phyloP scores from a whole-genome alignment of 163 green algal species.

The Scenedesmus sp. region DNA sequence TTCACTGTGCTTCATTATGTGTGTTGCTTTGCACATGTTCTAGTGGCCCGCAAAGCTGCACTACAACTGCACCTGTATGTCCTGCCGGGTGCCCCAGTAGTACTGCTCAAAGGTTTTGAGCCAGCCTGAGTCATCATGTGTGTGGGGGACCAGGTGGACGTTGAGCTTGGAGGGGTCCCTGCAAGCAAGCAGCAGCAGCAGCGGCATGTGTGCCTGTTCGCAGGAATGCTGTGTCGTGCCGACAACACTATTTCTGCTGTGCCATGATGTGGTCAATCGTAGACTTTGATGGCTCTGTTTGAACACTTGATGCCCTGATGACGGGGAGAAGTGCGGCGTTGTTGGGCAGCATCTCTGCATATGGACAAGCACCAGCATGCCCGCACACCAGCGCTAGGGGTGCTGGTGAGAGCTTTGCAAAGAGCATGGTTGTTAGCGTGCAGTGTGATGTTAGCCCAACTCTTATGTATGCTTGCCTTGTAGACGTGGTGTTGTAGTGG shows the following conservation, averaged over 20 bases:
- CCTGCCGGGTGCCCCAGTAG: constrained; percentile 82
- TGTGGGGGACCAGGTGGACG: constrained; percentile 89
- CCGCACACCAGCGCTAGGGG: background rate
- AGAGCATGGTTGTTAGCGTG: background rate
- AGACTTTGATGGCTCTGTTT: no score
- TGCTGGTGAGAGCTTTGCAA: background rate
- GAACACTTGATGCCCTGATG: no score
- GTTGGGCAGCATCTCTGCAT: no score
- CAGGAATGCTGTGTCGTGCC: no score
- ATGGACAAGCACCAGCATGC: no score
- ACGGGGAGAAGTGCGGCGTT: no score
- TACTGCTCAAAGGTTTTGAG: constrained; percentile 95
- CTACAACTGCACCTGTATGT: constrained; percentile 79
- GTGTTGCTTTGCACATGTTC: constrained; percentile 63
- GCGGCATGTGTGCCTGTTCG: background rate
- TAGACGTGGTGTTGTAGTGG: background rate
- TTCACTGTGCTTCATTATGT: no score
- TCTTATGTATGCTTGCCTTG: background rate
- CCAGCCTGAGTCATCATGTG: constrained; percentile 92
- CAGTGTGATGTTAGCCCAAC: background rate
- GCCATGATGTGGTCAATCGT: no score
- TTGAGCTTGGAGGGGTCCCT: constrained; percentile 71
- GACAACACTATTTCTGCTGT: no score
- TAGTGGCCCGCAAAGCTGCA: no score
- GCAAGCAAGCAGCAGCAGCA: background rate